These are phyloP conservation scores for Solanum okadae DNA, from an alignment of 257 asterid species.

Conservation along the genomic window DNA sequence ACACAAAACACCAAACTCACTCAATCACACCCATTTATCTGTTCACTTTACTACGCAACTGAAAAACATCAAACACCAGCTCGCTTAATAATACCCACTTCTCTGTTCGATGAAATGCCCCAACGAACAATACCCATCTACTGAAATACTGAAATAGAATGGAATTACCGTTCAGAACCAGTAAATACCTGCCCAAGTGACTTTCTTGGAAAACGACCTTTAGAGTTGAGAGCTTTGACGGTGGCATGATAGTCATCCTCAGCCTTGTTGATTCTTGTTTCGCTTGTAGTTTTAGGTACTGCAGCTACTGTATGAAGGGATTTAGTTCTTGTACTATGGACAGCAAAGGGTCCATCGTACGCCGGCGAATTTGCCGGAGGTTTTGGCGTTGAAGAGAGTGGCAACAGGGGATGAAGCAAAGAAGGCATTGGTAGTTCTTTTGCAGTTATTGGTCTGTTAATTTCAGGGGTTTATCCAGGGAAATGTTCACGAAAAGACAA, in stretches of 20 bases:
- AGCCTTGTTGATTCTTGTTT: slow-evolving; percentile 26
- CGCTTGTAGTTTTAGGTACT: slow-evolving; percentile 1
- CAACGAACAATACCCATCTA: background rate
- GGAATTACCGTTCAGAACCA: background rate
- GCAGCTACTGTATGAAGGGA: background rate
- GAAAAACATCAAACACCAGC: background rate
- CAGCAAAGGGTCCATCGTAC: slow-evolving; percentile 2
- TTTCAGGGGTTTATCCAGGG: background rate
- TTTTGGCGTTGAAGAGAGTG: slow-evolving; percentile 6
- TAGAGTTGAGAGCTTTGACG: slow-evolving; percentile 90
- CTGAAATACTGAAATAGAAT: background rate
- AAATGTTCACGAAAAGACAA: background rate
- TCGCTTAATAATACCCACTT: background rate
- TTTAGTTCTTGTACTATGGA: background rate
- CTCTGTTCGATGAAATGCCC: background rate
- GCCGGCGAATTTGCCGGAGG: slow-evolving; percentile 11
- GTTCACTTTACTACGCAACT: background rate
- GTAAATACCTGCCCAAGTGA: slow-evolving; percentile 77
- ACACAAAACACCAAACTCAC: background rate
- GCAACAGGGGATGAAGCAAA: slow-evolving; percentile 19
- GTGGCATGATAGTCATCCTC: slow-evolving; percentile 80
- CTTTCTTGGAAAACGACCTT: slow-evolving; percentile 84
- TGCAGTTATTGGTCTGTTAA: background rate
- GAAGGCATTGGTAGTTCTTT: slow-evolving; percentile 19
- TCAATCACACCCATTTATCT: background rate